Conservation (phyloP, 2,329 filamentous ascomycete genomes). For the Pestalotiopsis sp. region DNA sequence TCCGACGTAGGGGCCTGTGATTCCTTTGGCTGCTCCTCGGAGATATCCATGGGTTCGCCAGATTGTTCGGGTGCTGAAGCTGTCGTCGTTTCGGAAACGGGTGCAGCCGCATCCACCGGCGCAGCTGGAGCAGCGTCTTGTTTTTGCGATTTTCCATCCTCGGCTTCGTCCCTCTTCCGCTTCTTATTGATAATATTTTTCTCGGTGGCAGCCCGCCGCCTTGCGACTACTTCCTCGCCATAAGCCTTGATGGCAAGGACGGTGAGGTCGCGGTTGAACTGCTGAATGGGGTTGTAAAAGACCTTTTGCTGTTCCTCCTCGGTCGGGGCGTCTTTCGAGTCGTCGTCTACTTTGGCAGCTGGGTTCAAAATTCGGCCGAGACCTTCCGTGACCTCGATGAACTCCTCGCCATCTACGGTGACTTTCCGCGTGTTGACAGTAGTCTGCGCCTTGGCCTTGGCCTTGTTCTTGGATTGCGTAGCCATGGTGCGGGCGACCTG, state of each 20-base stretch:
- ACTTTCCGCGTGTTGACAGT: slow-evolving; percentile 35
- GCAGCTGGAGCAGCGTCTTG: slow-evolving; percentile 17
- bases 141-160: slow-evolving; percentile 23
- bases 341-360: slow-evolving; percentile 35
- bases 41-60: slow-evolving; percentile 16
- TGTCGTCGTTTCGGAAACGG: not conserved
- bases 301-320: slow-evolving; percentile 73
- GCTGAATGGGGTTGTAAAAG: slow-evolving; percentile 98
- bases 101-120: too few species aligned
- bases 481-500: slow-evolving; percentile 29
- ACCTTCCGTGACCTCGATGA: slow-evolving; percentile 56
- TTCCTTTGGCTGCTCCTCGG: slow-evolving; percentile 8
- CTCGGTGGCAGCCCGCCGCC: slow-evolving; percentile 44
- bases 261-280: slow-evolving; percentile 96
- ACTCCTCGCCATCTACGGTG: slow-evolving; percentile 48
- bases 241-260: slow-evolving; percentile 91
- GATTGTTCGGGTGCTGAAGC: not conserved
- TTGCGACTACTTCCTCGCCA: slow-evolving; percentile 66
- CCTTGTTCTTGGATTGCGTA: slow-evolving; percentile 21
- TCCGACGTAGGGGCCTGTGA: not conserved
- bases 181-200: slow-evolving; percentile 49
- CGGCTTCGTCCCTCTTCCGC: slow-evolving; percentile 27
- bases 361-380: slow-evolving; percentile 60
- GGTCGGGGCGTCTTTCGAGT: slow-evolving; percentile 39
- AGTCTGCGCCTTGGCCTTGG: slow-evolving; percentile 22